Conservation (phyloP, 148 eudicot species). For the Agrostemma githago region DNA sequence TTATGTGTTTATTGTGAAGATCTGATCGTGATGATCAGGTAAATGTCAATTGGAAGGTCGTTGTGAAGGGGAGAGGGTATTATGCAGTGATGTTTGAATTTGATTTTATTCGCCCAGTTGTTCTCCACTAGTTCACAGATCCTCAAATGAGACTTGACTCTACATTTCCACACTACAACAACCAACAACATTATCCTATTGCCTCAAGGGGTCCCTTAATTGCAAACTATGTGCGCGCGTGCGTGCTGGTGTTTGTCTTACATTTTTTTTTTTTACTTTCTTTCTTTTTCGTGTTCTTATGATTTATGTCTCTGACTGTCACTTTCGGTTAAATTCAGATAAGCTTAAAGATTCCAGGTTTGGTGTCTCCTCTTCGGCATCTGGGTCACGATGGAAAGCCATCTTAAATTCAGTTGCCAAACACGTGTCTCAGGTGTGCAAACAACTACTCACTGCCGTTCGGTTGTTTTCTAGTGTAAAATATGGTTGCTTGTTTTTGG, state of each 20-base stretch:
- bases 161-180: too few relatives aligned
- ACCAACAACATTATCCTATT: too few relatives aligned
- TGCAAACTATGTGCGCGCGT: too few relatives aligned
- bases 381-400: constrained; percentile 75
- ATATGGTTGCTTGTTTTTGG: constrained; percentile 6
- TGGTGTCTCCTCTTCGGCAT: constrained; percentile 31
- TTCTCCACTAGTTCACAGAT: not conserved
- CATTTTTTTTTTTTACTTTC: not conserved
- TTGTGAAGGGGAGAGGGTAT: not conserved
- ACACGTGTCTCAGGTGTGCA: constrained; percentile 84
- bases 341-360: constrained; percentile 38
- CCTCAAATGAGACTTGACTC: too few relatives aligned
- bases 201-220: too few relatives aligned
- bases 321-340: constrained; percentile 38
- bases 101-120: not conserved
- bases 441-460: not conserved
- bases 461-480: not conserved
- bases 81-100: not conserved
- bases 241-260: too few relatives aligned
- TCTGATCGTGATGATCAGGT: too few relatives aligned
- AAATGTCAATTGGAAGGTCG: too few relatives aligned
- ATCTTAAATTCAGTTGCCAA: constrained; percentile 74
- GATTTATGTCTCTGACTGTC: not conserved
- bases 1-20: not conserved
- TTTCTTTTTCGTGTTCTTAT: not conserved